phyloP scores from a whole-genome alignment of 2,329 filamentous ascomycete genomes.

The Macrophomina phaseolina region DNA sequence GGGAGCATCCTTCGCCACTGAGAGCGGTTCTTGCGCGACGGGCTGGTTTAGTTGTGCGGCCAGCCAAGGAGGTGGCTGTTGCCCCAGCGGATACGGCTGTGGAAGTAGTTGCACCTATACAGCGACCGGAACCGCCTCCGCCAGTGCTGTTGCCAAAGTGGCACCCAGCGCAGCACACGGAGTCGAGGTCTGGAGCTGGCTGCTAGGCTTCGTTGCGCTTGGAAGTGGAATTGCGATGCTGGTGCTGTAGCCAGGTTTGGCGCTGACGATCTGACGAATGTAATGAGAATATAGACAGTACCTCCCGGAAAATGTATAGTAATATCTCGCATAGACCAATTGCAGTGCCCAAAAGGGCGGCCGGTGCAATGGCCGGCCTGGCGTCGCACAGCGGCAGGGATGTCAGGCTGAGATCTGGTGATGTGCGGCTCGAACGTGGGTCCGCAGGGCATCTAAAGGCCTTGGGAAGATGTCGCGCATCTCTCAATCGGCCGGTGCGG shows the following conservation, averaged over 20 bases:
- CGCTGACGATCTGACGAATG: not conserved
- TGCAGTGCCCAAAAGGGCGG: not conserved
- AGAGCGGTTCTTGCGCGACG: slow-evolving; percentile 65
- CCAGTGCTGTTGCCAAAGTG: slow-evolving; percentile 42
- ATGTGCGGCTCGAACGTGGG: slow-evolving; percentile 13
- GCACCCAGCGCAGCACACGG: slow-evolving; percentile 44
- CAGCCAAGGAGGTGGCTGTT: slow-evolving; percentile 78
- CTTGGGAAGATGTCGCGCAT: not conserved
- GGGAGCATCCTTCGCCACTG: slow-evolving; percentile 52
- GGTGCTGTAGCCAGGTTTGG: slow-evolving; percentile 36
- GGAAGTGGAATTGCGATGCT: slow-evolving; percentile 47
- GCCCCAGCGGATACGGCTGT: slow-evolving; percentile 77
- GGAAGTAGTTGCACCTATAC: slow-evolving; percentile 54
- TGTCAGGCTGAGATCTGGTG: slow-evolving; percentile 24
- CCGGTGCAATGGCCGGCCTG: slow-evolving; percentile 9
- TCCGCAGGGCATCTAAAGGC: not conserved
- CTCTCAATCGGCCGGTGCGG: not conserved
- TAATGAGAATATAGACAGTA: slow-evolving; percentile 21
- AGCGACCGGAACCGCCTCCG: slow-evolving; percentile 35
- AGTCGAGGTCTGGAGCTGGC: slow-evolving; percentile 37
- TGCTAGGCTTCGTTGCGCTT: slow-evolving; percentile 37
- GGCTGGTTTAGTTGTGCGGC: slow-evolving; percentile 79
- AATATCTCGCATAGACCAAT: not conserved
- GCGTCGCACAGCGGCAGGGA: slow-evolving; percentile 23
- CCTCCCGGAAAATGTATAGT: not conserved